Base-by-base conservation (phyloP, 371 early-diverging fungal species). In the Mucor lusitanicus region DNA sequence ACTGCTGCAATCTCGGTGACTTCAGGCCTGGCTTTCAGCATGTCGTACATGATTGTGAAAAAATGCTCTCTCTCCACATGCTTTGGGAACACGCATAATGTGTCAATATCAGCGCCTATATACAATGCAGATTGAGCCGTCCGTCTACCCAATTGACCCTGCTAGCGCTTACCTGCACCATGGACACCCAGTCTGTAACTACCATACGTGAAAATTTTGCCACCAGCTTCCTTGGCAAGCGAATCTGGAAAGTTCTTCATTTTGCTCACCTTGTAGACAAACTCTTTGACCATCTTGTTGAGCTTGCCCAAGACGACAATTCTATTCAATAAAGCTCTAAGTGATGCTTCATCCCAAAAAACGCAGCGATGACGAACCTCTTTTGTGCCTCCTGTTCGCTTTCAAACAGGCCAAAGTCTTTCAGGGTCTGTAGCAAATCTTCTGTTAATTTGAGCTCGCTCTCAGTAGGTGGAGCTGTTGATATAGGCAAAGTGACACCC, bases 171-270 rank as follows among this genome's bases (percentile, higher is more conserved):
- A 86, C 97, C 95, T 68, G 92, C 86, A 27, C 93, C 93, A 81
- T 99, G 99, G 1, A 99, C 99, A 23, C 99, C 99, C 9, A 99
- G 85, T 48, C 99, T 87, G 78, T 97, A 99, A 59, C 99, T 98
- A 11, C 99, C 99, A 83, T 96, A 99, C 0, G 99, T 99, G 75
- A 95, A 99, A 44, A 99, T 99, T 81, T 97, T 97, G 39, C 99
- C 99, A 46, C 97, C 97, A 44, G 92, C 94, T 63, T 94, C 91
- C 60, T 81, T 87, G 3, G 97, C 97, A 27, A 94, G 71, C 12
- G 89, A 79, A 69, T 94, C 96, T 17, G 94, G 88, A 32, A 94
- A 82, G 17, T 87, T 86, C 61, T 91, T 88, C 33, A 88, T 71
- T 65, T 76, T 79, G 48, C 88, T 85, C 9, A 90, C 91, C 28